Conservation (phyloP, 2,329 filamentous ascomycete species). For the Aphanocladium album region DNA sequence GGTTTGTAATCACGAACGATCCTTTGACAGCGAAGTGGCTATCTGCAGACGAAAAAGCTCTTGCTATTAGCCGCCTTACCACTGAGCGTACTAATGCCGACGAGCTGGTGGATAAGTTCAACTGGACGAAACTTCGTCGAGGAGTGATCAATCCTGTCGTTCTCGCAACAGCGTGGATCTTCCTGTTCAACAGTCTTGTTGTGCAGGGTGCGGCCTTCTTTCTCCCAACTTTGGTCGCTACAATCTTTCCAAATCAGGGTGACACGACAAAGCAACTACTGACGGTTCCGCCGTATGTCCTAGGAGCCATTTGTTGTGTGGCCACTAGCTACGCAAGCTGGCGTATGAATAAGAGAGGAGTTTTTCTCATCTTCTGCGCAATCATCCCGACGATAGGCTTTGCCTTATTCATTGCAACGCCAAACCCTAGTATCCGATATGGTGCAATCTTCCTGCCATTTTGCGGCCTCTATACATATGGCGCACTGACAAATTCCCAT, state of each 20-base stretch:
- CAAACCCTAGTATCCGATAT: slow-evolving; percentile 50
- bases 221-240: slow-evolving; percentile 62
- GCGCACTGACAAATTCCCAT: slow-evolving; percentile 60
- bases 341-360: slow-evolving; percentile 51
- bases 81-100: slow-evolving; percentile 52
- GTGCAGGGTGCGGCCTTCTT: slow-evolving; percentile 71
- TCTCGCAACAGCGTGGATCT: slow-evolving; percentile 47
- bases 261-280: slow-evolving; percentile 61
- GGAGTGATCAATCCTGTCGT: slow-evolving; percentile 60
- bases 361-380: slow-evolving; percentile 54
- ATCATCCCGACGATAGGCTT: slow-evolving; percentile 63
- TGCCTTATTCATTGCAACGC: slow-evolving; percentile 59
- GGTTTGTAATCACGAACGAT: slow-evolving; percentile 61
- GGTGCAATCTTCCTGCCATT: slow-evolving; percentile 64
- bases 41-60: slow-evolving; percentile 55
- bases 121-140: slow-evolving; percentile 52
- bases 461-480: slow-evolving; percentile 56
- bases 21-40: slow-evolving; percentile 63
- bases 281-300: slow-evolving; percentile 64
- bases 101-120: slow-evolving; percentile 53
- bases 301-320: slow-evolving; percentile 60
- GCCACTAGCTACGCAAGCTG: slow-evolving; percentile 54
- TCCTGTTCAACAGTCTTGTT: slow-evolving; percentile 63
- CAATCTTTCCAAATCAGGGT: slow-evolving; percentile 56
- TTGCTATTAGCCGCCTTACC: slow-evolving; percentile 57